Evolutionary conservation across 148 eudicot genomes (phyloP).

Genomic region (Cornus controversa): DNA sequence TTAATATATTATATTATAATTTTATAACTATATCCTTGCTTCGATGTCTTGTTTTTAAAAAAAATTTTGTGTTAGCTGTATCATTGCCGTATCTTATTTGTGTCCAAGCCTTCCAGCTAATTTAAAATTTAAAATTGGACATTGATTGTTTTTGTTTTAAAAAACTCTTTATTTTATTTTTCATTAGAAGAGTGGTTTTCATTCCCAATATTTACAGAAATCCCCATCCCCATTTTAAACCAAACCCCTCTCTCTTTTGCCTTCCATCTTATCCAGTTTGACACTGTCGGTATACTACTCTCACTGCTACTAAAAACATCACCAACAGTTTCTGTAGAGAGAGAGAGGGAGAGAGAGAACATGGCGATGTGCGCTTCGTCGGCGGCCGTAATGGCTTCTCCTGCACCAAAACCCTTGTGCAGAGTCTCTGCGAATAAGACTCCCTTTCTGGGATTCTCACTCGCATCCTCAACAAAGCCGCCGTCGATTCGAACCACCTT

Average conservation of each 20-base stretch:
- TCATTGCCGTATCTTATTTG: too few species aligned
- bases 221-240: background rate
- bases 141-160: too few species aligned
- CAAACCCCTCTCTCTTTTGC: background rate
- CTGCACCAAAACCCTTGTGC: conserved; percentile 34
- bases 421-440: conserved; percentile 26
- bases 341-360: conserved; percentile 5
- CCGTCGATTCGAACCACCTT: conserved; percentile 13
- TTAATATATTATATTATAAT: too few species aligned
- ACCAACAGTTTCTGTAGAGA: background rate
- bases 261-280: conserved; percentile 20
- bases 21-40: too few species aligned
- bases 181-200: too few species aligned
- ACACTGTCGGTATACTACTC: background rate
- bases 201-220: too few species aligned
- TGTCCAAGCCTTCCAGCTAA: too few species aligned
- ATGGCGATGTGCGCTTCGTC: conserved; percentile 64
- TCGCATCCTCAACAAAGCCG: conserved; percentile 26
- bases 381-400: conserved; percentile 27
- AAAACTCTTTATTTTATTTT: too few species aligned
- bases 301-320: background rate
- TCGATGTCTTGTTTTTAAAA: too few species aligned
- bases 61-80: too few species aligned
- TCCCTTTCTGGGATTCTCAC: conserved; percentile 45
- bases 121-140: too few species aligned